A percentile compares a stretch with the other conserved stretches of the same genome.
Conservation (phyloP, 768 basidiomycete genomes). For the Saitozyma podzolica region DNA sequence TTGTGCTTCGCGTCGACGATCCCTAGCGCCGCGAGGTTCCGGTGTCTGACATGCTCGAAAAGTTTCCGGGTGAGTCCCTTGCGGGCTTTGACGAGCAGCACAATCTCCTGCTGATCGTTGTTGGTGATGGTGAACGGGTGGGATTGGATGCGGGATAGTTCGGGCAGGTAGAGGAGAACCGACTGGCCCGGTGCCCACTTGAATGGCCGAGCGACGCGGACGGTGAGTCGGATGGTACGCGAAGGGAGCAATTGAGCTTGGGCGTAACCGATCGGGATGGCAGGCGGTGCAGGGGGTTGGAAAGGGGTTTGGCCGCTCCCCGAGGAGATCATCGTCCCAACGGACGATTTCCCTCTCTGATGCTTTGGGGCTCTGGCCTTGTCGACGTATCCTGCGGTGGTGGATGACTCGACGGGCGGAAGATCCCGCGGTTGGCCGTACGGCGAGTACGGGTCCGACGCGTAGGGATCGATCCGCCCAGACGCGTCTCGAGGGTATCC, state of each 20-base stretch:
- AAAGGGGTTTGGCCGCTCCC: neutral
- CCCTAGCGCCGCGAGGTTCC: constrained; percentile 28
- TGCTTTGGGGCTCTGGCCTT: neutral
- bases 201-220: constrained; percentile 62
- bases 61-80: constrained; percentile 69
- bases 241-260: constrained; percentile 71
- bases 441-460: neutral
- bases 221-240: constrained; percentile 66
- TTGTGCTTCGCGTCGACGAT: constrained; percentile 14
- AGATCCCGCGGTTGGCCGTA: neutral
- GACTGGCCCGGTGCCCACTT: constrained; percentile 79
- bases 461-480: constrained; percentile 5
- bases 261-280: constrained; percentile 67
- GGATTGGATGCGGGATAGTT: constrained; percentile 62
- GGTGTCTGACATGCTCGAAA: constrained; percentile 60
- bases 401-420: constrained; percentile 4
- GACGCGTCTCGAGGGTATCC: constrained; percentile 5
- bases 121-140: constrained; percentile 76
- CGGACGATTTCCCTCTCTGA: neutral
- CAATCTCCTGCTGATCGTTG: constrained; percentile 60
- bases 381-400: neutral
- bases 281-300: constrained; percentile 16
- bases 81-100: constrained; percentile 69
- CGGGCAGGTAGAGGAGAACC: constrained; percentile 68
- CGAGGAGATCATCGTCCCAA: neutral